Evolutionary conservation across 495 filamentous ascomycete genomes (phyloP), one percentile per base, ranked within the genome.

Genomic region (Annulohypoxylon bovei): DNA sequence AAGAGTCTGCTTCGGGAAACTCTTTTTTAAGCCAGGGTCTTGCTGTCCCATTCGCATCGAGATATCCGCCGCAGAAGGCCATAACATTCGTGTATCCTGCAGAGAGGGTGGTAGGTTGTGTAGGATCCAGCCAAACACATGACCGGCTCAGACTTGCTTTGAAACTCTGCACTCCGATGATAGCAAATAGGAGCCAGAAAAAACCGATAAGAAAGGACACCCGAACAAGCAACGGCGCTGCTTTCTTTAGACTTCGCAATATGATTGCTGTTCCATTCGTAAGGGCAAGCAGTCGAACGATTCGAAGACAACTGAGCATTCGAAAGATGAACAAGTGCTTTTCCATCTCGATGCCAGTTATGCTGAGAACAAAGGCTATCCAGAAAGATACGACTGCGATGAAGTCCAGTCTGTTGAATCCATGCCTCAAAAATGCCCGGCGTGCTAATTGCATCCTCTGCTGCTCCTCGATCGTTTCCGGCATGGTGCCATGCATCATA

Each of bases 181-280:
- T 97, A 28, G 95, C 96, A 80, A 99, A 99, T 6, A 99, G 83
- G 44, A 99, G 90, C 95, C 95, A 99, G 77, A 99, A 99, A 81
- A 99, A 99, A 25, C 93, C 89, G 76, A 99, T 96, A 14, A 99
- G 83, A 75, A 99, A 97, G 4, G 92, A 94, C 33, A 99, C 96
- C 67, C 97, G 92, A 37, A 96, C 89, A n/a, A 99, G 89, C 46
- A 97, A 82, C 14, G 95, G 95, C 0, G 94, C 93, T 3, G 95
- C 94, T 76, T 97, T 95, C 77, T 98, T 98, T 47, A 99, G 80
- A 86, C 95, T 98, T 76, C 93, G 87, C 33, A 98, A 84, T 76
- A 99, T 98, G 37, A 98, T 91, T 62, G 93, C 88, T 61, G 97
- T 99, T 60, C 95, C 95, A 69, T 92, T 93, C 1, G 95, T 98